Percentiles rank a stretch among this genome's conserved stretches.
These are phyloP conservation scores for Mesostigma viride DNA, from an alignment of 139 green algal species.

Conservation along the genomic window DNA sequence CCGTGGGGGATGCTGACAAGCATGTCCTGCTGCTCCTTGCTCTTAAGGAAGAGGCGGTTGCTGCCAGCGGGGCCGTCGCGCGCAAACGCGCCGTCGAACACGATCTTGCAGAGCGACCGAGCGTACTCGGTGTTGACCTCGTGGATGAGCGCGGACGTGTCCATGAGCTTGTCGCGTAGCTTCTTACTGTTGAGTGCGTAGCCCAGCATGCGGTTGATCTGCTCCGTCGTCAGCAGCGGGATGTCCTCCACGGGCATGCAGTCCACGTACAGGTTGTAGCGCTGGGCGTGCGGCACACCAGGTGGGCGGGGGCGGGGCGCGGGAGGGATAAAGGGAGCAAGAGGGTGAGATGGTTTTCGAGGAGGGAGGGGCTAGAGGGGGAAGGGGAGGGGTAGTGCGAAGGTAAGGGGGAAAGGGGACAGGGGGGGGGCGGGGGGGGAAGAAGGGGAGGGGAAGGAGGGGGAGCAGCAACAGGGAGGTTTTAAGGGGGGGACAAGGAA, in stretches of 20 bases:
- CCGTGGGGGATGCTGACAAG: background rate
- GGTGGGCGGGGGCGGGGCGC: too few relatives aligned
- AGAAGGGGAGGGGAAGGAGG: too few relatives aligned
- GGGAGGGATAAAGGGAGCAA: too few relatives aligned
- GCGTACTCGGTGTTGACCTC: conserved; percentile 70
- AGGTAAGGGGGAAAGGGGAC: too few relatives aligned
- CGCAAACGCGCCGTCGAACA: conserved; percentile 35
- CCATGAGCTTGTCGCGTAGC: conserved; percentile 60
- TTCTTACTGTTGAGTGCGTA: conserved; percentile 58
- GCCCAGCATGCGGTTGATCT: conserved; percentile 59
- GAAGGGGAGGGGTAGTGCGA: too few relatives aligned
- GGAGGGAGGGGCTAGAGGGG: too few relatives aligned
- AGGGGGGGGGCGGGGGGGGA: too few relatives aligned
- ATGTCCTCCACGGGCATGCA: conserved; percentile 73
- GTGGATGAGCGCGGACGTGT: conserved; percentile 53
- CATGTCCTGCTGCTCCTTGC: background rate
- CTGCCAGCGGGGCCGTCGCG: background rate
- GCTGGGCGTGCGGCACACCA: conserved; percentile 4
- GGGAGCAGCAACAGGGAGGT: too few relatives aligned
- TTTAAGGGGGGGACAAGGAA: too few relatives aligned
- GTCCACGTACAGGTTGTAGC: conserved; percentile 62
- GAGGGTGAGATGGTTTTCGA: too few relatives aligned
- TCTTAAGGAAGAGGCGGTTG: too few relatives aligned
- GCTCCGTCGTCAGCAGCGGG: conserved; percentile 50
- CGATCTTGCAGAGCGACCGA: conserved; percentile 63